These are phyloP conservation scores for Cladophialophora bantiana DNA, from an alignment of 2,329 filamentous ascomycete species.

Conservation along the genomic window DNA sequence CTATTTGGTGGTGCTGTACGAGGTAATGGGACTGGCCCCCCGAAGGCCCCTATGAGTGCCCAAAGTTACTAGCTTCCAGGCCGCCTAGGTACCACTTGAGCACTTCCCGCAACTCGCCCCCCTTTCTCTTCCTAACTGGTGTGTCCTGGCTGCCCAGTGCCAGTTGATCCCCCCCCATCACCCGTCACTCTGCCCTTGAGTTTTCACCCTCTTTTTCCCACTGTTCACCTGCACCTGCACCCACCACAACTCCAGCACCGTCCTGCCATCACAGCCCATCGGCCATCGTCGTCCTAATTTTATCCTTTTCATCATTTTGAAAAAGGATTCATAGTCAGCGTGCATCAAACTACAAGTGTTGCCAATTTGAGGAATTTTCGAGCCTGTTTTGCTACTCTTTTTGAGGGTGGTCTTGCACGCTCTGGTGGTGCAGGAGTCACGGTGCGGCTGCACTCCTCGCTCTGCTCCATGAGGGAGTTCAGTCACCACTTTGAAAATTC, in stretches of 20 bases:
- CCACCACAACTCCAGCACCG: constrained; percentile 22
- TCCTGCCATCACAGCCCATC: constrained; percentile 27
- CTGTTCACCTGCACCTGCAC: constrained; percentile 14
- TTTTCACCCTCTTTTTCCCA: constrained; percentile 20
- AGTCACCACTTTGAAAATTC: constrained; percentile 27
- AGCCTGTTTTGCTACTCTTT: constrained; percentile 16
- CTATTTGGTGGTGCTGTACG: background rate
- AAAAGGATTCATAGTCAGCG: constrained; percentile 52
- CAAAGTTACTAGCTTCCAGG: constrained; percentile 6
- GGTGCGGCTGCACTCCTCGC: constrained; percentile 13
- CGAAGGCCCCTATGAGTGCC: background rate
- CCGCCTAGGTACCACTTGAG: background rate
- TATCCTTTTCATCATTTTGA: constrained; percentile 62
- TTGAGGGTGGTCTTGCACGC: constrained; percentile 9
- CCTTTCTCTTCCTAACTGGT: constrained; percentile 6
- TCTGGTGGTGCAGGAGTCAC: constrained; percentile 9
- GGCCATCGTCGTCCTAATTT: constrained; percentile 59
- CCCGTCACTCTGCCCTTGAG: constrained; percentile 6
- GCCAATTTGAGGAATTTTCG: constrained; percentile 65
- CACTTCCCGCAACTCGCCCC: constrained; percentile 2
- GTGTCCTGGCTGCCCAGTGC: constrained; percentile 13
- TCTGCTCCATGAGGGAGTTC: constrained; percentile 29
- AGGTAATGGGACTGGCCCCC: background rate
- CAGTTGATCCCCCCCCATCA: background rate
- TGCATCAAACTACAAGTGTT: constrained; percentile 67